Evolutionary conservation across 495 filamentous ascomycete species (phyloP), one percentile per base, ranked within the genome.

Genomic region (Lophium mytilinum): DNA sequence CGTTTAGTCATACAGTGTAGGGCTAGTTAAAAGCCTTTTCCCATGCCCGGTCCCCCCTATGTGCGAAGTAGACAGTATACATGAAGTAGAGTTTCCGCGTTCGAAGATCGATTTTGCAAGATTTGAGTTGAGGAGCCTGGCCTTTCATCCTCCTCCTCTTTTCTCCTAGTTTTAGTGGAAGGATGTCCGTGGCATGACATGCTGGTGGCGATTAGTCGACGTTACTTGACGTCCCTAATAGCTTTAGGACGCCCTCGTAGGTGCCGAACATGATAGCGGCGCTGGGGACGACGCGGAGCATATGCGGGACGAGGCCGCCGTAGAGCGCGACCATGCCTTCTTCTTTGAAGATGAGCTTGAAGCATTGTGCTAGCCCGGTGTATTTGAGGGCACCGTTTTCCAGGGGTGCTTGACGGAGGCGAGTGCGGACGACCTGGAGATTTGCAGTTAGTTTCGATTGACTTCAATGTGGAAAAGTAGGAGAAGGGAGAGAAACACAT

Each of bases 241-340:
- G 52, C 47, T 65, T 80, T 50, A 95, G 73, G 56, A 93, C 88
- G 33, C 80, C 82, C 70, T 95, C 89, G 69, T 95, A 95, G 70
- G 89, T 90, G 56, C 89, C 89, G 64, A 95, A 91, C 78, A 91
- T 95, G 67, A 95, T 91, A 50, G 87, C 87, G 11, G 90, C 90
- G 50, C 86, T 90, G 5, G 90, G 90, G 3, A 95, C 88, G 11
- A 90, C 90, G 37, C 90, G 81, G 58, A 92, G 76, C 64, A 95
- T 83, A 68, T 95, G 90, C 21, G 90, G 88, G 33, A 87, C 89
- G 65, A 95, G 71, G 12, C 90, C 90, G 53, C 90, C 90, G 65
- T 95, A 95, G 52, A 95, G 71, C 8, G 81, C 85, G 1, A 80
- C 76, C 72, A 93, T 77, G 34, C 90, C 88, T 73, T 95, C 90